Evolutionary conservation across 768 basidiomycete genomes (phyloP), one percentile per base, ranked within the genome.

Genomic region (Rhodosporidiobolus odoratus): DNA sequence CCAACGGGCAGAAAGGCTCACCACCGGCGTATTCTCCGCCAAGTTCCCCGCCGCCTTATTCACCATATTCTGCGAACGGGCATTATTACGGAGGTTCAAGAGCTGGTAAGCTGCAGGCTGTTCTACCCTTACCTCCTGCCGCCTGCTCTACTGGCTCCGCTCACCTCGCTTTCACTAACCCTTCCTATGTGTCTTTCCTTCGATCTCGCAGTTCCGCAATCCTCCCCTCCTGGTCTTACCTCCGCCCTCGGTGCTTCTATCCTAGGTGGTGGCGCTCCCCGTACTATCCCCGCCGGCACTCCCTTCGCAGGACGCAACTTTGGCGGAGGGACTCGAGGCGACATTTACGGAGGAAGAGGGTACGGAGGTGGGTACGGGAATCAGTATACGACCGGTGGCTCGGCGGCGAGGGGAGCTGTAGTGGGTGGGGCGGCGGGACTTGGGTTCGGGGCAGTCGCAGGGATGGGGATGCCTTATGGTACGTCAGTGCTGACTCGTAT

Each of bases 331-430:
- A 4, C 50, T 16, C 2, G 65, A 25, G 45, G 48, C 37, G 38
- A 48, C 6, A 66, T 66, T 40, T 40, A 15, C 9, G 37, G 34
- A 5, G 47, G 58, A 30, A 37, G 65, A 6, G 62, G 62, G 19
- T 62, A 62, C 50, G 62, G 62, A 27, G 50, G 62, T 30, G 62
- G n/a, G n/a, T n/a, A n/a, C 43, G n/a, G 52, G 52, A 17, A 54
- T n/a, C n/a, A 17, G 27, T 30, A 30, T 9, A 34, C 52, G 30
- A 19, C 30, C 16, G 23, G 38, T n/a, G n/a, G n/a, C n/a, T n/a
- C n/a, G n/a, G n/a, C n/a, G n/a, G n/a, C n/a, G n/a, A n/a, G n/a
- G 6, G 62, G 50, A 1, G 62, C 50, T 1, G 50, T 50, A 10
- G 23, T 41, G 6, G 62, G 62, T 0, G 8, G 38, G 25, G 65